Base-by-base conservation (phyloP, 1,284 basidiomycete genomes). In the Rhodotorula sp. region DNA sequence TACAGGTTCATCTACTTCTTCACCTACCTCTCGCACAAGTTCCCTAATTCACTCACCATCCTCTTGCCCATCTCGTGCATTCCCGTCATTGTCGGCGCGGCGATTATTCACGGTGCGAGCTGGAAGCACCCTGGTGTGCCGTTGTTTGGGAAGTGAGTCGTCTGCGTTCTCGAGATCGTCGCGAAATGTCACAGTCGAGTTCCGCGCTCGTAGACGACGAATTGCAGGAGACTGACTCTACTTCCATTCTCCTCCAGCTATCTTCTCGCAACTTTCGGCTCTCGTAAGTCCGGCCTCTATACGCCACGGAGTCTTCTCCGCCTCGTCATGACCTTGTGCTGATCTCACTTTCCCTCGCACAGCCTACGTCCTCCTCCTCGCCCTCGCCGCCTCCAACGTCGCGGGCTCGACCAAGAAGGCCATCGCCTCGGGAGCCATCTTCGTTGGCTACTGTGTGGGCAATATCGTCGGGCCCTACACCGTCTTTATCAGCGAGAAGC, bases 361-460 rank as follows among this genome's bases (percentile, higher is more conserved):
- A 70, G 68, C 68, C 24, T 73, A 74, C 56, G 80, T 79, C 10
- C 71, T 79, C 29, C 73, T 80, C 53, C 79, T 84, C 32, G 79
- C 82, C 10, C 74, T 82, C 7, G 80, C 81, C 6, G 78, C 81
- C 2, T 79, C 81, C 44, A 84, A 84, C 73, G 79, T 82, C 7
- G 80, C 81, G 1, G 84, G 84, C 22, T 77, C 80, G 0, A 84
- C 84, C 19, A 84, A 85, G 74, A 82, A 83, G 71, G 80, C 81
- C 17, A 78, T 82, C 46, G 77, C 80, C 0, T 75, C 72, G 11
- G 81, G 79, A 0, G 79, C 79, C 29, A 80, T 82, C 68, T 83
- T 83, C 64, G 74, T 82, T 7, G 82, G 81, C 8, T 83, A 79
- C 70, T 78, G 77, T 61, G 72, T 77, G 9, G 77, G 75, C 29